phyloP scores from a whole-genome alignment of 768 basidiomycete genomes.

The Mycena olivaceomarginata region DNA sequence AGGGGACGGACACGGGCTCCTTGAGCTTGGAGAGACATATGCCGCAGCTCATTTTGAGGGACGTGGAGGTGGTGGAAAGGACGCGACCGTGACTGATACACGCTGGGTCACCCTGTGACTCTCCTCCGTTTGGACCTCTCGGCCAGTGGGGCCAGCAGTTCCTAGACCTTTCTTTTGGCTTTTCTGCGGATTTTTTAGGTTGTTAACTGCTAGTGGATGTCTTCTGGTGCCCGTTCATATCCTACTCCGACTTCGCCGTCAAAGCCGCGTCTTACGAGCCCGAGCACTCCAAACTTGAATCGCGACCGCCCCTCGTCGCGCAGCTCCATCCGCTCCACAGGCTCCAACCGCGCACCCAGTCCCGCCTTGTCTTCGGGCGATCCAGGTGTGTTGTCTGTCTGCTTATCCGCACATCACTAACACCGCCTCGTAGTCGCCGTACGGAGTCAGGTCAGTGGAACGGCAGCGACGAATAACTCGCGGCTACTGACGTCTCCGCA shows the following conservation, averaged over 20 bases:
- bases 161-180: not conserved
- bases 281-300: not conserved
- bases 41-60: constrained; percentile 62
- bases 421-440: constrained; percentile 73
- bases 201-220: constrained; percentile 28
- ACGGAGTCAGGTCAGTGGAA: constrained; percentile 70
- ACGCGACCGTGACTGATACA: not conserved
- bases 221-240: constrained; percentile 22
- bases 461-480: not conserved
- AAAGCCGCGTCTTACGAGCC: constrained; percentile 26
- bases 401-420: constrained; percentile 36
- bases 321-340: constrained; percentile 56
- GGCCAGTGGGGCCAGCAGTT: not conserved
- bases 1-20: constrained; percentile 76
- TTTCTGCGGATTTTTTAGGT: not conserved
- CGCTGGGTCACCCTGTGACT: not conserved
- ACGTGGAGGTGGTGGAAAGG: not conserved
- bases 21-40: constrained; percentile 74
- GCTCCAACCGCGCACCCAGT: constrained; percentile 71
- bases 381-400: constrained; percentile 70
- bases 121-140: not conserved
- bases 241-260: constrained; percentile 21
- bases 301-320: constrained; percentile 66
- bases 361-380: constrained; percentile 77
- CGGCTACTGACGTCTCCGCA: not conserved